Evolutionary conservation across 352 stramenopile species (phyloP), one percentile per base, ranked within the genome.

Genomic region (Globisporangium megalacanthum): DNA sequence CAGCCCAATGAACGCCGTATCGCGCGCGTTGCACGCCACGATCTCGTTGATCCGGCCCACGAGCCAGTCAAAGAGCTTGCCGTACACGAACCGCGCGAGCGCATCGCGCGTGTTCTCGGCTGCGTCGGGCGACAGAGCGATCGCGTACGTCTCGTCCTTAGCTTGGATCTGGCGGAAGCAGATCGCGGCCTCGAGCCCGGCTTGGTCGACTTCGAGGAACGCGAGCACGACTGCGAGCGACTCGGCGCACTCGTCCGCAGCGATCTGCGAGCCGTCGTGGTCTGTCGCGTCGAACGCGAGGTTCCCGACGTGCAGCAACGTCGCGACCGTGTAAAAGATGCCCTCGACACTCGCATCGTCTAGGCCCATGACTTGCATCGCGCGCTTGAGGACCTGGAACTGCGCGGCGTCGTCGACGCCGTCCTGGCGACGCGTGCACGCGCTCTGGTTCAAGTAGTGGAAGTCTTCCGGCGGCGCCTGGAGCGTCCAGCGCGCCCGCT

Each of bases 241-340:
- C 29, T 89, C 71, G 13, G 59, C 63, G 39, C 78, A 79, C 29
- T 71, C 67, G 13, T 22, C 62, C 0, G 66, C 72, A 0, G 66
- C 72, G 49, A 91, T 97, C 54, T 60, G 75, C 29, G 71, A 88
- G 71, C 75, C 85, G 68, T 92, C 33, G 5, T 4, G 54, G 55
- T 82, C 58, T 0, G 65, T 81, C 46, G 85, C 73, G 29, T 95
- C 76, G 60, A 98, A 98, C 44, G 88, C 76, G 33, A 99, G 66
- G 73, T 99, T 99, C 17, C 95, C 97, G 37, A 97, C 67, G 61
- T 99, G 95, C 56, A 99, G 64, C 50, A 99, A 66, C 33, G 86
- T 88, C 22, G 86, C 83, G 6, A 96, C 75, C n/a, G 98, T 89
- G n/a, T 77, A 64, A 44, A 99, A 97, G 52, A 99, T 91, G 52